Evolutionary conservation across 2,329 filamentous ascomycete species (phyloP).

Genomic region (Trichoderma sp.): DNA sequence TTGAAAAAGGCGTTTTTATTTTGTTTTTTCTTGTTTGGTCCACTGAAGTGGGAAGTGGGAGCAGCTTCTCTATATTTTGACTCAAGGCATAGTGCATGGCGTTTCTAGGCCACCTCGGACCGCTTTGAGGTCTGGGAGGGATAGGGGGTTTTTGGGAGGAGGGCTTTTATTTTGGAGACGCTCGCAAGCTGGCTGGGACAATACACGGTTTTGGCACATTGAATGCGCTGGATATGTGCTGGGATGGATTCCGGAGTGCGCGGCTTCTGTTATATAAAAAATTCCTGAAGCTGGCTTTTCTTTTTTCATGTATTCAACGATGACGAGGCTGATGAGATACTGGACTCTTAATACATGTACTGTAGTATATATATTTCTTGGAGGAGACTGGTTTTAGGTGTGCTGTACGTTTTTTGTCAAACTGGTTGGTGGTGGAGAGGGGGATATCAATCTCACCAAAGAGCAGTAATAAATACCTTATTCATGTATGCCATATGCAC

Average conservation of each 20-base stretch:
- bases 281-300: background rate
- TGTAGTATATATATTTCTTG: constrained; percentile 17
- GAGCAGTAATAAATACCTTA: background rate
- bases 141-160: background rate
- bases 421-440: background rate
- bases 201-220: background rate
- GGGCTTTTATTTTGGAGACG: constrained; percentile 14
- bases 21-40: background rate
- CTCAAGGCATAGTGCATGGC: constrained; percentile 22
- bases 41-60: background rate
- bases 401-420: constrained; percentile 1
- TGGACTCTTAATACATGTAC: constrained; percentile 14
- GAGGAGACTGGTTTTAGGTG: background rate
- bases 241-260: background rate
- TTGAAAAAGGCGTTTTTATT: constrained; percentile 20
- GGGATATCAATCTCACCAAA: background rate
- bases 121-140: constrained; percentile 4
- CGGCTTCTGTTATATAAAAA: background rate
- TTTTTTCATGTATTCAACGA: constrained; percentile 19
- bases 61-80: constrained; percentile 17
- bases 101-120: constrained; percentile 23
- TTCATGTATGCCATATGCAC: background rate
- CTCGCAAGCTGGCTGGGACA: background rate
- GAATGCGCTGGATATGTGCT: background rate
- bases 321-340: constrained; percentile 17